Base-by-base conservation (phyloP, 208 protist genomes). In the Novymonas esmeraldas region DNA sequence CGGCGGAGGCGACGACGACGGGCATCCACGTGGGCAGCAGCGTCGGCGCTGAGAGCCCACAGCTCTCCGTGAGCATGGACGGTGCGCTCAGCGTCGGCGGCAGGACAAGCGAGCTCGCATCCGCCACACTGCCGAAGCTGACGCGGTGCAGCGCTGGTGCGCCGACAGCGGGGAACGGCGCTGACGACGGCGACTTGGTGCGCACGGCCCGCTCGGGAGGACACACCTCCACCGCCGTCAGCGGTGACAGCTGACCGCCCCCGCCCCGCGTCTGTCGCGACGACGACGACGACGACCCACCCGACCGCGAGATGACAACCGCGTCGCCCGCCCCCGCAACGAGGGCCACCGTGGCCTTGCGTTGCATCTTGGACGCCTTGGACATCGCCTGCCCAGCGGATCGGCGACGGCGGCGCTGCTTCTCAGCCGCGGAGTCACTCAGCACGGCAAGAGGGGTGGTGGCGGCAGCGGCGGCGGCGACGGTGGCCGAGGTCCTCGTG, bases 361-460 rank as follows among this genome's bases (percentile, higher is more conserved):
- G 52, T 50, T 55, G 51, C 68, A 33, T 67, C 52, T 66, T 73
- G 5, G 68, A 33, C 0, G 31, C 33, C 33, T 56, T 55, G n/a
- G 31, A 45, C 22, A 49, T 20, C 34, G 51, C 55, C 3, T 22
- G 33, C 3, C 29, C 59, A 29, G 41, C 38, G 28, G 29, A 61
- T 3, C n/a, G 50, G 10, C 33, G 26, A 29, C 48, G 56, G 39
- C 62, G 56, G 39, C 62, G 36, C 36, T 56, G 66, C 20, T 65
- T 50, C 50, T 73, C 58, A 10, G 59, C 38, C 6, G 29, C 36
- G 31, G 52, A 36, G 22, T 11, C 28, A 28, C 46, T 24, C 36
- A 57, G 31, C 10, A 41, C 16, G 31, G 4, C 31, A 16, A 57
- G 10, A 41, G 31, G 22, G n/a, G 16, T 41, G 31, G n/a, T 33